Evolutionary conservation across 2,329 filamentous ascomycete species (phyloP), one percentile per base, ranked within the genome.

Genomic region (Penicillium hesseltinei): DNA sequence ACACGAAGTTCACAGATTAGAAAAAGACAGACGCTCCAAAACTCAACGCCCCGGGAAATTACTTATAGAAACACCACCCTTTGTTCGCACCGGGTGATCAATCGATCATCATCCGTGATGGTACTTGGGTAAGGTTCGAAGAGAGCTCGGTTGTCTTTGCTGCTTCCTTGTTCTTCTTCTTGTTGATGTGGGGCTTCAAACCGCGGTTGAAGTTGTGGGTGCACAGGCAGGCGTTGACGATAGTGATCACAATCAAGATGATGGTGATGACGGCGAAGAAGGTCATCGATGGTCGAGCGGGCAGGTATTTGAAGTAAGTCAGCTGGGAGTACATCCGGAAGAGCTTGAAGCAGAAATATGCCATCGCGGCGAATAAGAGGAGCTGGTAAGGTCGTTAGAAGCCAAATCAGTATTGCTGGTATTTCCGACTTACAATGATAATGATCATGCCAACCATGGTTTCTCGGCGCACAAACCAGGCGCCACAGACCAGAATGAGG

Each of bases 331-430:
- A 99, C 86, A 99, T 99, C 72, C 94, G 90, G 58, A 94, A 89
- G 54, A 99, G 86, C 82, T 99, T 99, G 85, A 97, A 99, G 72
- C 96, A 84, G 81, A 99, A 99, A 80, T 97, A 99, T 56, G 88
- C 91, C 63, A 97, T 84, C 39, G 88, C 93, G 61, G 89, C 91
- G 63, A 96, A 87, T 77, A 96, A 97, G 56, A 97, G 83, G 51
- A 92, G 69, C 81, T 83, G 60, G 39, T 42, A 33, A 35, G 21
- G 39, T 29, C n/a, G 56, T 68, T 57, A 69, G 65, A 23, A 35
- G 19, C n/a, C 13, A 9, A 19, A 47, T 36, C 58, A 35, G 58
- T n/a, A 50, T 50, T 54, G 15, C 56, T 27, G 7, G 5, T 21
- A 2, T 44, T n/a, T 51, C 25, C 25, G 35, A 77, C 80, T 69